Evolutionary conservation across 768 basidiomycete species (phyloP), one percentile per base, ranked within the genome.

Genomic region (Scleroderma bovista): DNA sequence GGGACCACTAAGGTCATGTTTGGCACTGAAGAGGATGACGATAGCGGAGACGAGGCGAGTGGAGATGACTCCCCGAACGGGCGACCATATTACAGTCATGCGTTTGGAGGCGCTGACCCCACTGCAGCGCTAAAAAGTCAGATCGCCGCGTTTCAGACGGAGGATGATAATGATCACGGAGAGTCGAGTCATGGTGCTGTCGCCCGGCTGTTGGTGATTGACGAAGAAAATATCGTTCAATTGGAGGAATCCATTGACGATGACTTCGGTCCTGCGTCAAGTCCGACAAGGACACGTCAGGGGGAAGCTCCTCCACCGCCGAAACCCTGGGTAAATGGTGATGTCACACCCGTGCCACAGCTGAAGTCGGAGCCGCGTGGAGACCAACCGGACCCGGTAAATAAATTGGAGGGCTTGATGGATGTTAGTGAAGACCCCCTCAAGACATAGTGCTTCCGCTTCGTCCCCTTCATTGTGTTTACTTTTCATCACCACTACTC

Each of bases 1-100:
- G 77, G 75, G 58, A 69, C 75, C 64, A 64, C 69, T 9, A 79
- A 81, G 26, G 84, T 85, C 59, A 83, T 86, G 80, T 87, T 87
- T 57, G 78, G 74, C 33, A 61, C 68, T 31, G 80, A 86, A 40
- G 83, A 83, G 19, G 77, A 78, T 37, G 81, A 82, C 1, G 78
- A 79, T 32, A 77, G 76, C 19, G 75, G 77, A 16, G 81, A 81
- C 47, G 79, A 81, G 4, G 47, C 60, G 36, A 67, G 70, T 16
- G 51, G 46, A 60, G 69, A 19, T 64, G 65, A 32, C 26, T 49
- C 50, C 12, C 34, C 59, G 7, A 20, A 65, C 24, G 57, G 60
- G 9, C 60, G 72, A 31, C 75, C 78, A 6, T 80, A 76, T 57
- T 79, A 80, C 60, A 71, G 26, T 9, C 26, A 78, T 49, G 70